Evolutionary conservation across 805 yeast species (phyloP).

Genomic region (Suhomyces kilbournensis): DNA sequence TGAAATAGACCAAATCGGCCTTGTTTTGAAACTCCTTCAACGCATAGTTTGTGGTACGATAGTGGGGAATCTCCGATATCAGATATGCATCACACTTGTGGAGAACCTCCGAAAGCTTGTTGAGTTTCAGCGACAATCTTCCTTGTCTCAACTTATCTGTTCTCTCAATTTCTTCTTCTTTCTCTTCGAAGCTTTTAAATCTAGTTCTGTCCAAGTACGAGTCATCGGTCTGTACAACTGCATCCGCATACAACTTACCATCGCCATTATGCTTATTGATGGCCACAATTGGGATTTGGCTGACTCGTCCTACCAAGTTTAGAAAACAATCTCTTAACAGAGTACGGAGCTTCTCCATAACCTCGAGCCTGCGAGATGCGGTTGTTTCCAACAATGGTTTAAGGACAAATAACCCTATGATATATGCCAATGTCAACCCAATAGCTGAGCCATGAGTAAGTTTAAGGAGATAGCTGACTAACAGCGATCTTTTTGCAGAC

Average conservation of each 20-base stretch:
- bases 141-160: conserved; percentile 26
- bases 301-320: conserved; percentile 30
- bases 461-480: conserved; percentile 24
- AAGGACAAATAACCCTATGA: conserved; percentile 30
- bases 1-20: conserved; percentile 34
- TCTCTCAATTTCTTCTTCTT: conserved; percentile 13
- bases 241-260: conserved; percentile 35
- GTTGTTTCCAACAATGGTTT: conserved; percentile 35
- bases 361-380: conserved; percentile 28
- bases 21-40: conserved; percentile 36
- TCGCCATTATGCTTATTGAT: conserved; percentile 23
- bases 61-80: conserved; percentile 31
- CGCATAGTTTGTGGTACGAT: conserved; percentile 23
- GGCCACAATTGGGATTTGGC: conserved; percentile 40
- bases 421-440: conserved; percentile 25
- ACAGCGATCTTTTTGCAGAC: conserved; percentile 18
- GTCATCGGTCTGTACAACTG: conserved; percentile 36
- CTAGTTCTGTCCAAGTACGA: conserved; percentile 14
- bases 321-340: conserved; percentile 36
- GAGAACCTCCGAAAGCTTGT: conserved; percentile 19
- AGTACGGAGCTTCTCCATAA: conserved; percentile 30
- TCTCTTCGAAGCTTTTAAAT: conserved; percentile 8
- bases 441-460: conserved; percentile 36
- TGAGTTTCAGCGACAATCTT: conserved; percentile 21
- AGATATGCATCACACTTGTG: conserved; percentile 25